phyloP scores from a whole-genome alignment of 768 basidiomycete genomes.

The Sutorius australiensis region DNA sequence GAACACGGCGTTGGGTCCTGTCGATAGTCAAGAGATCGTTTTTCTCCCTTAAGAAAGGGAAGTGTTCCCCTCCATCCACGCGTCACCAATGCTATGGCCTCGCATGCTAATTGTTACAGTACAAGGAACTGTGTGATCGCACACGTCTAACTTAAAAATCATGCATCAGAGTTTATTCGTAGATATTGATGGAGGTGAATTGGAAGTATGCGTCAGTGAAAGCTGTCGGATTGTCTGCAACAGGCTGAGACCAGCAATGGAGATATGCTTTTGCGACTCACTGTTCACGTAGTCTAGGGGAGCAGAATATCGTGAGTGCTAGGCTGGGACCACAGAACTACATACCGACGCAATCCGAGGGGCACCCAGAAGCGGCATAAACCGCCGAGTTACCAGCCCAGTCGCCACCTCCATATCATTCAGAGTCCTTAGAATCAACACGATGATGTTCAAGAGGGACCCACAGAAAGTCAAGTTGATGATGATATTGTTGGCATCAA shows the following conservation, averaged over 20 bases:
- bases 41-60: too few relatives aligned
- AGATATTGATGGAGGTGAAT: constrained; percentile 30
- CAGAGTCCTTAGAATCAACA: neutral
- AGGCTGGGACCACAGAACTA: too few relatives aligned
- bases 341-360: constrained; percentile 29
- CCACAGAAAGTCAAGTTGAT: constrained; percentile 34
- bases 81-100: too few relatives aligned
- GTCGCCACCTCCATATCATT: constrained; percentile 21
- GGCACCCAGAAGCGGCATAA: constrained; percentile 31
- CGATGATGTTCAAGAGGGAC: neutral
- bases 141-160: too few relatives aligned
- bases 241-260: neutral
- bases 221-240: constrained; percentile 35
- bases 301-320: neutral
- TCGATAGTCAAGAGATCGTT: too few relatives aligned
- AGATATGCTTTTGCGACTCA: constrained; percentile 4
- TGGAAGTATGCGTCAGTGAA: constrained; percentile 43
- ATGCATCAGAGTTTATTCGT: too few relatives aligned
- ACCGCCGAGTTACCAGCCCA: constrained; percentile 27
- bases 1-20: too few relatives aligned
- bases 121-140: too few relatives aligned
- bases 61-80: too few relatives aligned
- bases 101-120: too few relatives aligned
- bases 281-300: constrained; percentile 26
- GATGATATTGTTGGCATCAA: constrained; percentile 32